Evolutionary conservation across 805 yeast species (phyloP), one percentile per base, ranked within the genome.

Genomic region (Metschnikowia gelsemii): DNA sequence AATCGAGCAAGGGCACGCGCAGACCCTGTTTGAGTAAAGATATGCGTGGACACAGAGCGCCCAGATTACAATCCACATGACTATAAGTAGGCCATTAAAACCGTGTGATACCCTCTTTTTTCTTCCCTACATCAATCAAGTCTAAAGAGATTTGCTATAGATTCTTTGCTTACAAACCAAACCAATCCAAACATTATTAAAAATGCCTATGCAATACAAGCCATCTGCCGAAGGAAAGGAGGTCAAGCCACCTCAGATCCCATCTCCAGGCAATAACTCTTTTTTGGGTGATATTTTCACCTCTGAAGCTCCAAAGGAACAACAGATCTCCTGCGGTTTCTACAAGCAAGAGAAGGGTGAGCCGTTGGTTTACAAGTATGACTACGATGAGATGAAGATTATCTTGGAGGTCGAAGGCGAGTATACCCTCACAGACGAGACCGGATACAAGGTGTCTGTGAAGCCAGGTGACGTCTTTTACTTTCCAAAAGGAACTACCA

Each of bases 301-400:
- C 30, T 76, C 84, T 16, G 80, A 77, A 20, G 82, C 80, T 40
- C 80, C 78, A 52, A 61, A 68, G 37, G 87, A 77, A 36, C 63
- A 80, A 58, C 78, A 78, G 59, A 77, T 82, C 50, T 63, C 81
- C 13, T 71, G 81, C 58, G 89, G 89, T 38, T 82, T 82, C 68
- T 82, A 78, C 75, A 74, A 70, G 56, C 87, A 82, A 64, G 83
- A 79, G 61, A 66, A 68, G 42, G 88, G 88, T 45, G 80, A 77
- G 60, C 77, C 83, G 35, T 72, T 82, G 58, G 85, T 76, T n/a
- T 82, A 82, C 73, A 62, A 68, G 42, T 82, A 82, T 66, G 67
- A 64, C 56, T 60, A 80, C 63, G 86, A 82, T 57, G 88, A 81
- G 66, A 76, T 80, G 78, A 82, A 82, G 66, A 69, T 82, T 52